A percentile compares a stretch with the other conserved stretches of the same genome.
Conservation (phyloP, 441 rosid genomes). For the Croton setiger region DNA sequence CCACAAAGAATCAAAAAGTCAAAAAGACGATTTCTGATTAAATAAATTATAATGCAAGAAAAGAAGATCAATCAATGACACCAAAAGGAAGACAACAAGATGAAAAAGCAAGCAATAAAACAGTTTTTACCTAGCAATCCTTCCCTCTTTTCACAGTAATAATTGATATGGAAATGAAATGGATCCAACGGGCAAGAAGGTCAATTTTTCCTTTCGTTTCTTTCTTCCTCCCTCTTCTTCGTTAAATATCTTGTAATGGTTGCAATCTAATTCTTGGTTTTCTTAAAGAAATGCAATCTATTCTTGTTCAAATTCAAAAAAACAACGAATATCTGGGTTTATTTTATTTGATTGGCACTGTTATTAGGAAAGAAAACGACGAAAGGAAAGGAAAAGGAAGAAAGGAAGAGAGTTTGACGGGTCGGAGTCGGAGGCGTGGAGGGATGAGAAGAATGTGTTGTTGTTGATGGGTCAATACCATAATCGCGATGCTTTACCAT, state of each 20-base stretch:
- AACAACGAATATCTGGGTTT: neutral
- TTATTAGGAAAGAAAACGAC: neutral
- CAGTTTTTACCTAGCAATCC: neutral
- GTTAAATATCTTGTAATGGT: neutral
- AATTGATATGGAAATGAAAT: neutral
- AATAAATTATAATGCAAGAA: neutral
- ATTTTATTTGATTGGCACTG: neutral
- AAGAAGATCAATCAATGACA: neutral
- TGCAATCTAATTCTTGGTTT: neutral
- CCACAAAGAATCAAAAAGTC: neutral
- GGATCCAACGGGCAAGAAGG: neutral
- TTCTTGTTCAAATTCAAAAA: neutral
- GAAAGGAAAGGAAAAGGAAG: neutral
- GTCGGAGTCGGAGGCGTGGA: slow-evolving; percentile 10
- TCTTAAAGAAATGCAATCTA: neutral
- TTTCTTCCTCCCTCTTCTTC: neutral
- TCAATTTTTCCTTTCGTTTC: neutral
- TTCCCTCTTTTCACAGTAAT: neutral
- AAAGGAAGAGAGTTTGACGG: slow-evolving; percentile 5
- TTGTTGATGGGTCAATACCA: slow-evolving; percentile 17
- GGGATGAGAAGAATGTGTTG: neutral
- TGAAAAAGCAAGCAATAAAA: neutral
- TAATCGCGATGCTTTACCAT: slow-evolving; percentile 16
- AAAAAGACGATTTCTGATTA: neutral
- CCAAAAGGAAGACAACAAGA: neutral